phyloP scores from a whole-genome alignment of 208 protist genomes.

The Crithidia acanthocephali region DNA sequence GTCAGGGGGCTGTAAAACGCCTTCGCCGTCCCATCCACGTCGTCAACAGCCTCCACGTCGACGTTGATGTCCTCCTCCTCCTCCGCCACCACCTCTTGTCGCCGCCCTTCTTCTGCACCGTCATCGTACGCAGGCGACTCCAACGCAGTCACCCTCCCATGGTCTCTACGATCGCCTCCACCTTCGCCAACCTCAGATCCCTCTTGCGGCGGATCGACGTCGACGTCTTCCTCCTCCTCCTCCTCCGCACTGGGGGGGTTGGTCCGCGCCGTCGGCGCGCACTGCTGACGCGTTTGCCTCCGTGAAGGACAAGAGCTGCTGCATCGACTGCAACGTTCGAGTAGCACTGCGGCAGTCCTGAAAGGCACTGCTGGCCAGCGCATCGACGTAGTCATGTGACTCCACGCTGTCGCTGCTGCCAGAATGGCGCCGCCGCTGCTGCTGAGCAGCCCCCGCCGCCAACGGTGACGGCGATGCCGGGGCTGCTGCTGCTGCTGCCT shows the following conservation, averaged over 20 bases:
- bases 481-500: no score
- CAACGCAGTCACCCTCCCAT: background rate
- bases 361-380: slow-evolving; percentile 34
- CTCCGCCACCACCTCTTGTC: no score
- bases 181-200: background rate
- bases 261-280: background rate
- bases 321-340: background rate
- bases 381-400: slow-evolving; percentile 31
- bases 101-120: background rate
- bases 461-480: background rate
- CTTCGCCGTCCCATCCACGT: background rate
- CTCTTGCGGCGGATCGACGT: background rate
- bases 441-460: background rate
- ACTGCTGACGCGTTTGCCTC: background rate
- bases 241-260: background rate
- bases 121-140: background rate
- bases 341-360: slow-evolving; percentile 33
- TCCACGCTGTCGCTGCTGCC: slow-evolving; percentile 16
- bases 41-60: background rate
- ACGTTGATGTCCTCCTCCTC: no score
- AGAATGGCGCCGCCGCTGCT: background rate
- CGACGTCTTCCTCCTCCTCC: no score
- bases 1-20: background rate
- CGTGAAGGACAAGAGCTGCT: slow-evolving; percentile 10
- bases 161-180: background rate